Evolutionary conservation across 2,329 filamentous ascomycete species (phyloP).

Genomic region (Aspergillus awamori): DNA sequence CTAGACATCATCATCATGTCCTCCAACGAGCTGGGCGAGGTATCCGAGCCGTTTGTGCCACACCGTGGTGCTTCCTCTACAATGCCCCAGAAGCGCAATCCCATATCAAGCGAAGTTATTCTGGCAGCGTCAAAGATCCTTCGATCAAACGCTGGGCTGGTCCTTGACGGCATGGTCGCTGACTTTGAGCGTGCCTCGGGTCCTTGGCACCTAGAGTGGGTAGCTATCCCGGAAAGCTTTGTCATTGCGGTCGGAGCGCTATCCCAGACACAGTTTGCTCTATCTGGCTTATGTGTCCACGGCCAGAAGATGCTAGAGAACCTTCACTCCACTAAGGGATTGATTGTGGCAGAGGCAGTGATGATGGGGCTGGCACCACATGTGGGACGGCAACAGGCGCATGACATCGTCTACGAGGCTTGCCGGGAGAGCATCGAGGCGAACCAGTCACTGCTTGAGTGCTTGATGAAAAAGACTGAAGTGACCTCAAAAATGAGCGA

Average conservation of each 20-base stretch:
- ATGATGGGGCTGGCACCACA: conserved; percentile 62
- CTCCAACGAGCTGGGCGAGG: conserved; percentile 59
- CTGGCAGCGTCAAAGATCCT: conserved; percentile 59
- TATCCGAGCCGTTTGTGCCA: conserved; percentile 59
- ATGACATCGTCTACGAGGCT: conserved; percentile 60
- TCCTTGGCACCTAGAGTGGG: conserved; percentile 64
- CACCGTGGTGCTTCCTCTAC: conserved; percentile 59
- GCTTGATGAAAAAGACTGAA: conserved; percentile 42
- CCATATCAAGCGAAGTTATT: conserved; percentile 61
- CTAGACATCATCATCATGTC: conserved; percentile 61
- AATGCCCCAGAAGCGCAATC: conserved; percentile 63
- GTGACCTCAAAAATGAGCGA: conserved; percentile 49
- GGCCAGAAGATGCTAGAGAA: conserved; percentile 54
- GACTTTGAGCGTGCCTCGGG: conserved; percentile 62
- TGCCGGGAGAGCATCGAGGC: conserved; percentile 55
- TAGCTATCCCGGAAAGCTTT: conserved; percentile 58
- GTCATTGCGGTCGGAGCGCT: conserved; percentile 57
- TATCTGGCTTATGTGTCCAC: conserved; percentile 57
- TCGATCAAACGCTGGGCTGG: conserved; percentile 55
- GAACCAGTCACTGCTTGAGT: conserved; percentile 48
- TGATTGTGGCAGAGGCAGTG: conserved; percentile 63
- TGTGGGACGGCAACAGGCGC: conserved; percentile 56
- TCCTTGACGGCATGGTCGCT: conserved; percentile 59
- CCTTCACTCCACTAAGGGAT: conserved; percentile 53
- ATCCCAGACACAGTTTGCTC: conserved; percentile 57